Base-by-base conservation (phyloP, 257 asterid species). In the Avicennia marina region DNA sequence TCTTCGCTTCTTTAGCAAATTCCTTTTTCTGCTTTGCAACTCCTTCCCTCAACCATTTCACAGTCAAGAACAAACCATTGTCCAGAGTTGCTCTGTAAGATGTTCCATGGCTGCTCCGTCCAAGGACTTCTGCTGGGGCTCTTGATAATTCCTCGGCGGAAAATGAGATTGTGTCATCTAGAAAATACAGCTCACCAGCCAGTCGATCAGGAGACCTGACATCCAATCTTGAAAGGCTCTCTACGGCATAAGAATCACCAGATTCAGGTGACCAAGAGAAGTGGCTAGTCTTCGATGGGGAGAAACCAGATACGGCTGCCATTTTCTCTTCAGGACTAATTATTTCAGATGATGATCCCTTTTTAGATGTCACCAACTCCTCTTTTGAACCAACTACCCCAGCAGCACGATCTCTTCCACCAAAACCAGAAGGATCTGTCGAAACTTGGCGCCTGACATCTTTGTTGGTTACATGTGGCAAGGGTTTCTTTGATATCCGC, bases 41-140 rank as follows among this genome's bases (percentile, higher is more conserved):
- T 32, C 98, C 98, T 78, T 89, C 98, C 72, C 98, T 83, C 81
- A 91, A 60, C 98, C 98, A 91, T 66, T 91, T 91, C 53, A 91
- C 98, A 4, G 97, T 91, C 77, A 91, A 72, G 76, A 91, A 80
- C 76, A 86, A 21, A 16, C 98, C 98, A 9, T 77, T 85, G 24
- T 91, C 95, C 26, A 91, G 65, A 17, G 95, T 83, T 18, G 98
- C 95, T 65, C 82, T 66, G 60, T 91, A 91, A 13, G 97, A 91
- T 1, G 98, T 91, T 46, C 98, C 97, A 10, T 89, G 98, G 75
- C 97, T 91, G 74, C 98, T 91, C 74, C 98, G 74, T 51, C 98
- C 97, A 15, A 91, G 82, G 29, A 91, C 97, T 72, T 91, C 98
- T 1, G 98, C 98, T 15, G 98, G 98, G 39, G 98, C 98, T 57